Percentiles rank a stretch among this genome's conserved stretches.
Evolutionary conservation across 192 early-diverging fungal genomes (phyloP).

Genomic region (Coemansia sp.): DNA sequence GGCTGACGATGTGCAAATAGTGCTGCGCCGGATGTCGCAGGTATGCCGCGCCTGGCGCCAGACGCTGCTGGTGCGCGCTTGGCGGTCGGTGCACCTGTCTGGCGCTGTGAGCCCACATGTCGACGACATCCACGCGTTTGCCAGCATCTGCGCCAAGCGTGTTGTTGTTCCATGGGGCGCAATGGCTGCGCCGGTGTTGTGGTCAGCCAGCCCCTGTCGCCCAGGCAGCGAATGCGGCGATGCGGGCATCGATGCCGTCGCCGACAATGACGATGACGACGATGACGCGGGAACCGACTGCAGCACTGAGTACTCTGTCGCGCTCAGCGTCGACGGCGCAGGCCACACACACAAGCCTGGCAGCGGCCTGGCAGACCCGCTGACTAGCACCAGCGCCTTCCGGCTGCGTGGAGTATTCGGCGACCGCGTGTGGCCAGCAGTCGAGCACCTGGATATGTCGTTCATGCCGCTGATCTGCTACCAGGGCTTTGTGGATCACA

Average conservation of each 20-base stretch:
- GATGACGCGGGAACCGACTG: not conserved
- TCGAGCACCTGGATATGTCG: constrained; percentile 41
- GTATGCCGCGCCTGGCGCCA: constrained; percentile 27
- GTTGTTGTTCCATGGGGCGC: constrained; percentile 40
- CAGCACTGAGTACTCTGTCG: not conserved
- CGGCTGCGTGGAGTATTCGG: constrained; percentile 32
- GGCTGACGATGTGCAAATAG: constrained; percentile 11
- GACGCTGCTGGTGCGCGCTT: constrained; percentile 21
- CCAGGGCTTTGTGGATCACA: constrained; percentile 29
- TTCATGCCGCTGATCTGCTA: constrained; percentile 47
- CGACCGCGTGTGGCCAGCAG: constrained; percentile 24
- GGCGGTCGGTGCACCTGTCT: constrained; percentile 23
- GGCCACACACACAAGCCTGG: constrained; percentile 13
- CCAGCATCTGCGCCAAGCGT: constrained; percentile 10
- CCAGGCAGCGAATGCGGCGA: too few species aligned
- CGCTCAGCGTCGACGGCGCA: constrained; percentile 18
- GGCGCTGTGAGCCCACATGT: constrained; percentile 6
- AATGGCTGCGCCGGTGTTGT: constrained; percentile 32
- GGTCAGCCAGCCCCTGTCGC: constrained; percentile 1
- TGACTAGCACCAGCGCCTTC: not conserved
- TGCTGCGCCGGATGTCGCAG: constrained; percentile 23
- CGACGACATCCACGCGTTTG: constrained; percentile 21
- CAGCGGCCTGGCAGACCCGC: not conserved
- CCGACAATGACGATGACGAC: not conserved
- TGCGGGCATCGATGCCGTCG: too few species aligned